phyloP scores from a whole-genome alignment of 1,284 basidiomycete species.

The Microbotryum lychnidis-dioicae region DNA sequence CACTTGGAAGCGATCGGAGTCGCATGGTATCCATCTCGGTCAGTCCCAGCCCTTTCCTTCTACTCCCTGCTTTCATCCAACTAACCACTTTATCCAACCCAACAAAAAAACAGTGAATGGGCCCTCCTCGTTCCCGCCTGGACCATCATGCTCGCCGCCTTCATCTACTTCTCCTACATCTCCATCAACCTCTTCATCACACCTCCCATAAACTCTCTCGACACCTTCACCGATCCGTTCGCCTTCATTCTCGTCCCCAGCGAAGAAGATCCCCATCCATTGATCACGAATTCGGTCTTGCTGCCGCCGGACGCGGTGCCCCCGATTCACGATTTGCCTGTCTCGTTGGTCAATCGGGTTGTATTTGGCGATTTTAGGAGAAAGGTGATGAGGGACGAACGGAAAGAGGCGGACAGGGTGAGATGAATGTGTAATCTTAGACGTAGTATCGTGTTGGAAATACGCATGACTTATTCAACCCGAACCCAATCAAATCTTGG shows the following conservation, averaged over 20 bases:
- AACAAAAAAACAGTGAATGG: constrained; percentile 28
- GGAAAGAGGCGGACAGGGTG: background rate
- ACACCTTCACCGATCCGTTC: constrained; percentile 16
- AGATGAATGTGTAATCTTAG: no score
- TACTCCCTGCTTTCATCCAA: no score
- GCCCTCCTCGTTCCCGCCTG: constrained; percentile 33
- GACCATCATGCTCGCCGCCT: constrained; percentile 32
- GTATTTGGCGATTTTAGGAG: constrained; percentile 17
- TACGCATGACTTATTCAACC: no score
- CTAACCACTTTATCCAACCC: background rate
- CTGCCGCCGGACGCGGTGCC: constrained; percentile 22
- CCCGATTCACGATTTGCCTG: constrained; percentile 32
- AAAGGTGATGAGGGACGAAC: background rate
- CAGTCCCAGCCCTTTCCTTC: background rate
- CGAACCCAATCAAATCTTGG: no score
- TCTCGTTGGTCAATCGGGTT: constrained; percentile 28
- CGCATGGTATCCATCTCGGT: constrained; percentile 33
- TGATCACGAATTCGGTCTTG: constrained; percentile 7
- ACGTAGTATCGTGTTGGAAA: no score
- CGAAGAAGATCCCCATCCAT: background rate
- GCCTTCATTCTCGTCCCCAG: background rate
- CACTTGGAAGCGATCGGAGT: constrained; percentile 26
- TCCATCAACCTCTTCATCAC: constrained; percentile 33
- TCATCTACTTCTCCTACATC: constrained; percentile 32
- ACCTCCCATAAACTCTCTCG: constrained; percentile 16